These are phyloP conservation scores for Zelopaecilomyces penicillatus DNA, from an alignment of 2,329 filamentous ascomycete species.

Conservation along the genomic window DNA sequence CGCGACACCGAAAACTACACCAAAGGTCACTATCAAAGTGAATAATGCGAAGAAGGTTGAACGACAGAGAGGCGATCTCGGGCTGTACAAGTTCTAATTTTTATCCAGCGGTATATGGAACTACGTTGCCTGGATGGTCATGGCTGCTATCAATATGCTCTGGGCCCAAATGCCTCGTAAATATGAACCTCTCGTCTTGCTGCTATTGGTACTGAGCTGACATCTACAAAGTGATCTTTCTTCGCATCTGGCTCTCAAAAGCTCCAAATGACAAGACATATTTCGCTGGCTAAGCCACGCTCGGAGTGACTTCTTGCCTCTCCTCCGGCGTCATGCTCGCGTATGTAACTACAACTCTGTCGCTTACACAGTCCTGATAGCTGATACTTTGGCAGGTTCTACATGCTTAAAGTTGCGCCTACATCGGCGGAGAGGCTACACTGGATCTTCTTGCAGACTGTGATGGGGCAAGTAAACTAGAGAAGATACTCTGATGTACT, in stretches of 20 bases:
- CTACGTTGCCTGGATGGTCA: background rate
- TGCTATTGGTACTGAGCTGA: background rate
- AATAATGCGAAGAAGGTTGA: background rate
- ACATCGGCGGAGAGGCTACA: too few relatives aligned
- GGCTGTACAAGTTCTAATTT: background rate
- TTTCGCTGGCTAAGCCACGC: background rate
- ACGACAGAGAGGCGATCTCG: background rate
- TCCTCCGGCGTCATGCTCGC: background rate
- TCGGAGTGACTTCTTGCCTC: background rate
- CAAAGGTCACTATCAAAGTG: background rate
- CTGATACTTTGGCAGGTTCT: too few relatives aligned
- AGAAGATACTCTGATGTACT: too few relatives aligned
- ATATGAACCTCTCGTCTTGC: background rate
- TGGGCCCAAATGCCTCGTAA: background rate
- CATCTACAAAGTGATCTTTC: background rate
- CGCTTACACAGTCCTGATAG: too few relatives aligned
- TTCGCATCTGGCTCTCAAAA: background rate
- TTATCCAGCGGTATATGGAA: background rate
- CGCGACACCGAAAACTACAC: background rate
- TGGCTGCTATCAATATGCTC: background rate
- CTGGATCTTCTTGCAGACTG: too few relatives aligned
- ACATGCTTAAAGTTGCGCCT: too few relatives aligned
- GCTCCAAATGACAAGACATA: background rate
- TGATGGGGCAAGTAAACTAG: too few relatives aligned
- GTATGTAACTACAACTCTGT: background rate